Evolutionary conservation across 2,329 filamentous ascomycete species (phyloP).

Genomic region (Aspergillus aculeatus): DNA sequence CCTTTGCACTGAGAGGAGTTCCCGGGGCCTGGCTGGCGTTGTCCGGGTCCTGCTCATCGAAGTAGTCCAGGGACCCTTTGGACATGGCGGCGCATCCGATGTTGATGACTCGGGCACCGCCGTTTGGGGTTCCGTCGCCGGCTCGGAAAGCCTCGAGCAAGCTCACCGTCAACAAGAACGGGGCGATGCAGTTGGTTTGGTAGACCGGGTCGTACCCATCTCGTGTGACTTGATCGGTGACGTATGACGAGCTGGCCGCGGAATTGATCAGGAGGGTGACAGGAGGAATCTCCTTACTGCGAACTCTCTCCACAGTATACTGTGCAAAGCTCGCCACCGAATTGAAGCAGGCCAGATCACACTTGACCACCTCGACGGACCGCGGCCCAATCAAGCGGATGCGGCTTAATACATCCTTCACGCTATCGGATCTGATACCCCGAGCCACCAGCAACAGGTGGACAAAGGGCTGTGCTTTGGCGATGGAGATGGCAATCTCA

Average conservation of each 20-base stretch:
- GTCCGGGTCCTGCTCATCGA: constrained; percentile 26
- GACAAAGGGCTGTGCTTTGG: constrained; percentile 37
- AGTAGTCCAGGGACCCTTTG: constrained; percentile 33
- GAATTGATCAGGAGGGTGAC: constrained; percentile 35
- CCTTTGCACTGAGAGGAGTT: constrained; percentile 28
- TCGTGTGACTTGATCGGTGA: constrained; percentile 30
- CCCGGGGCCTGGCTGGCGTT: constrained; percentile 21
- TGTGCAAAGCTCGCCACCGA: constrained; percentile 33
- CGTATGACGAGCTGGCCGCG: constrained; percentile 34
- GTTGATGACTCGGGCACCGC: constrained; percentile 37
- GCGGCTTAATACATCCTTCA: constrained; percentile 26
- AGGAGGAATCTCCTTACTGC: constrained; percentile 36
- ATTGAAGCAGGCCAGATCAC: constrained; percentile 34
- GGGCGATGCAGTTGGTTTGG: constrained; percentile 39
- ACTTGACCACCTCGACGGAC: constrained; percentile 32
- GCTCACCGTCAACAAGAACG: constrained; percentile 37
- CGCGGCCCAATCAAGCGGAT: constrained; percentile 35
- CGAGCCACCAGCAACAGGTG: constrained; percentile 35
- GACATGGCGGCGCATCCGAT: constrained; percentile 36
- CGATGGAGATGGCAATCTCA: constrained; percentile 37
- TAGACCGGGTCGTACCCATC: constrained; percentile 39
- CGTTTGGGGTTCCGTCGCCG: constrained; percentile 30
- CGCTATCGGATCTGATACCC: constrained; percentile 30
- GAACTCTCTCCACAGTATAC: constrained; percentile 34
- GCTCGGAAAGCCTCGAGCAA: constrained; percentile 38